Evolutionary conservation across 1,139 yeast species (phyloP).

Genomic region (Debaryomycetaceae sp.): DNA sequence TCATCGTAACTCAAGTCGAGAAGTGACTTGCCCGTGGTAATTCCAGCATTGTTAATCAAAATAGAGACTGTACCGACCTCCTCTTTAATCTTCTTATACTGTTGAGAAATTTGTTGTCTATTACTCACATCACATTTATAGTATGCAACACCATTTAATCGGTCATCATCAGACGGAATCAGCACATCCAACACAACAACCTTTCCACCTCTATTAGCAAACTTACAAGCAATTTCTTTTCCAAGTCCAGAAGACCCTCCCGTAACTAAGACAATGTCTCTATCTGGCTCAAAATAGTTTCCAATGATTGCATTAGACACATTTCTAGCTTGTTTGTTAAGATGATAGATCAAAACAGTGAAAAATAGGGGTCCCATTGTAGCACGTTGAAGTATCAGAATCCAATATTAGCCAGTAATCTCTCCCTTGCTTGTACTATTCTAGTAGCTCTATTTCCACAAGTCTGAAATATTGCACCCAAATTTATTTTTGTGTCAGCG

Average conservation of each 20-base stretch:
- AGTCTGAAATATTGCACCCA: neutral
- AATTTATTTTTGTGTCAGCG: neutral
- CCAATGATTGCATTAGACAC: conserved; percentile 44
- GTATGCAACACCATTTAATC: conserved; percentile 46
- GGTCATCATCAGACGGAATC: conserved; percentile 32
- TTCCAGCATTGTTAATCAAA: conserved; percentile 81
- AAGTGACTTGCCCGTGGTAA: conserved; percentile 57
- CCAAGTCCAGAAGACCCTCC: conserved; percentile 86
- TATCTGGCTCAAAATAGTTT: conserved; percentile 43
- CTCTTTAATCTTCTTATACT: conserved; percentile 34
- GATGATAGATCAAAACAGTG: conserved; percentile 1
- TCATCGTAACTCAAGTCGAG: conserved; percentile 52
- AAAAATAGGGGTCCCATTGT: neutral
- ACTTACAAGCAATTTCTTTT: conserved; percentile 47
- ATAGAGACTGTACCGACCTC: conserved; percentile 61
- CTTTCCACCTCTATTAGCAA: conserved; percentile 38
- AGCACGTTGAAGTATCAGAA: neutral
- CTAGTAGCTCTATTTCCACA: neutral
- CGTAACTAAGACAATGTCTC: conserved; percentile 69
- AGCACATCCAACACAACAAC: conserved; percentile 65
- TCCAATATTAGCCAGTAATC: neutral
- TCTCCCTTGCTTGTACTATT: neutral
- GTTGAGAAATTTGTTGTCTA: conserved; percentile 32
- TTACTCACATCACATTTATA: conserved; percentile 68
- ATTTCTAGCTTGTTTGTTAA: conserved; percentile 27